Conservation (phyloP, 2,329 filamentous ascomycete species). For the Rhynchosporium secalis region DNA sequence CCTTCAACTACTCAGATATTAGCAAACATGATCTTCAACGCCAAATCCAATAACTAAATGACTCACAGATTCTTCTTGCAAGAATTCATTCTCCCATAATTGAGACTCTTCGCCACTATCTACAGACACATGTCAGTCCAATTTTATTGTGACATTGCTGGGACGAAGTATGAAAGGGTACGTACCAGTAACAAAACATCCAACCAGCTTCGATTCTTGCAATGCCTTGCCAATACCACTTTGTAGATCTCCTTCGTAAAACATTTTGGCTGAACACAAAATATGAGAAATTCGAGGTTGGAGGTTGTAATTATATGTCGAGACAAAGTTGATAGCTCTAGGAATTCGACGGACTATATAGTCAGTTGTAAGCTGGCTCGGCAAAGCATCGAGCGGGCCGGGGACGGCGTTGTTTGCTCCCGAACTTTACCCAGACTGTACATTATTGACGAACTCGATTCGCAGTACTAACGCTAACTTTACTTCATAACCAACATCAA, state of each 20-base stretch:
- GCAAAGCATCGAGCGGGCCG: not conserved
- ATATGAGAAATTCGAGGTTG: conserved; percentile 7
- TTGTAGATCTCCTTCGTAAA: conserved; percentile 77
- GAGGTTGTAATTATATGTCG: conserved; percentile 4
- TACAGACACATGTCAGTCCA: conserved; percentile 41
- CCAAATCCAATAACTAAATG: not conserved
- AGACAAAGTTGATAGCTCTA: not conserved
- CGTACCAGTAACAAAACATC: conserved; percentile 79
- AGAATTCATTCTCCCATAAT: conserved; percentile 71
- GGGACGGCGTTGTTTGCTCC: conserved; percentile 18
- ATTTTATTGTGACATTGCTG: not conserved
- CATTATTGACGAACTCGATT: not conserved
- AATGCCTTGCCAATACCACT: conserved; percentile 78
- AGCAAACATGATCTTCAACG: conserved; percentile 13
- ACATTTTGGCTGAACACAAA: conserved; percentile 55
- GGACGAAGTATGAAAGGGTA: conserved; percentile 7
- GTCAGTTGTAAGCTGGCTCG: conserved; percentile 8
- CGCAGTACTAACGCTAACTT: not conserved
- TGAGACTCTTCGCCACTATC: conserved; percentile 70
- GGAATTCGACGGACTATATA: not conserved
- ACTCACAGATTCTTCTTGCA: conserved; percentile 56
- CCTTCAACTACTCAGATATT: conserved; percentile 48
- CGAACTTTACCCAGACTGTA: not conserved
- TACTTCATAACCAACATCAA: conserved; percentile 8
- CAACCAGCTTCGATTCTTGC: conserved; percentile 71